phyloP scores from a whole-genome alignment of 2,329 filamentous ascomycete genomes.

The Cladosporium sp. region DNA sequence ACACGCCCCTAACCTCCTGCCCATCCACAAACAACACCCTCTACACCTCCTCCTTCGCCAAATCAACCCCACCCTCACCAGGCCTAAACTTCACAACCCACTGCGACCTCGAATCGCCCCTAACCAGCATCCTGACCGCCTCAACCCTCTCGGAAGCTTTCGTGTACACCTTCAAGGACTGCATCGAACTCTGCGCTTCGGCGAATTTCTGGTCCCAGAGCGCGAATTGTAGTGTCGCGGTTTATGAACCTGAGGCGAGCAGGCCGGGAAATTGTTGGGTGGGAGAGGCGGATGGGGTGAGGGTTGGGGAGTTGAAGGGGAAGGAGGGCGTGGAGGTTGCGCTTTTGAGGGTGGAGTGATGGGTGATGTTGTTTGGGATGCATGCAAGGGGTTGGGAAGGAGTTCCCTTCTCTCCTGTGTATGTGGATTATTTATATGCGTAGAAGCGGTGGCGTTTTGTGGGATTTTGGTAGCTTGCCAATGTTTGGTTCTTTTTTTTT shows the following conservation, averaged over 20 bases:
- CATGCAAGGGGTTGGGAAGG: no score
- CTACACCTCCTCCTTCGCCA: constrained; percentile 25
- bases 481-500: no score
- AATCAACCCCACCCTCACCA: constrained; percentile 12
- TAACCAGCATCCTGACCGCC: constrained; percentile 16
- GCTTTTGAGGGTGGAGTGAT: not conserved
- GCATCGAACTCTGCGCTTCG: constrained; percentile 32
- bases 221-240: constrained; percentile 29
- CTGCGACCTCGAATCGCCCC: constrained; percentile 29
- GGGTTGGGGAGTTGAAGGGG: constrained; percentile 1
- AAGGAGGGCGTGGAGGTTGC: constrained; percentile 15
- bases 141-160: constrained; percentile 26
- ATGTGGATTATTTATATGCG: no score
- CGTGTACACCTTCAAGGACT: constrained; percentile 34
- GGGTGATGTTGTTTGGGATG: not conserved
- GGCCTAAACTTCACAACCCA: constrained; percentile 29
- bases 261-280: constrained; percentile 32
- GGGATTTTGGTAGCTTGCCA: no score
- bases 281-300: constrained; percentile 19
- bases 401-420: no score
- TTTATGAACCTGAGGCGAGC: constrained; percentile 23
- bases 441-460: no score
- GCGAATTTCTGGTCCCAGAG: constrained; percentile 24
- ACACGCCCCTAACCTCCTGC: constrained; percentile 29
- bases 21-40: constrained; percentile 27